Conservation (phyloP, 1,284 basidiomycete species). For the Cutaneotrichosporon curvatum region DNA sequence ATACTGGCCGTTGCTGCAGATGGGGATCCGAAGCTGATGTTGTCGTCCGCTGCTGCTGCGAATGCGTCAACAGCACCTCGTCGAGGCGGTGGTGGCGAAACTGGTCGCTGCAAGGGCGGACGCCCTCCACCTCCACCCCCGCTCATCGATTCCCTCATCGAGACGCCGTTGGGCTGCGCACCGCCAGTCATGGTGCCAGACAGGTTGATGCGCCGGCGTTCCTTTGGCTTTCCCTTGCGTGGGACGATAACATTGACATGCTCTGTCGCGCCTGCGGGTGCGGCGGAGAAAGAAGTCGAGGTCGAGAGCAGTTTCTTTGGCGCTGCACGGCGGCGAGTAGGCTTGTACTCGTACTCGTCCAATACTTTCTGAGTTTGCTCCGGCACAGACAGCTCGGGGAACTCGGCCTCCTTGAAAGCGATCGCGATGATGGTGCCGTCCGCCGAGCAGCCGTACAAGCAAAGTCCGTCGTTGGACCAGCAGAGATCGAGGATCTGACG, state of each 20-base stretch:
- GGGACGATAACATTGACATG: conserved; percentile 20
- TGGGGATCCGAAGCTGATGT: conserved; percentile 23
- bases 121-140: background rate
- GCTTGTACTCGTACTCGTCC: conserved; percentile 64
- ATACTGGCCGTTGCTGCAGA: conserved; percentile 26
- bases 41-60: conserved; percentile 30
- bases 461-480: conserved; percentile 89
- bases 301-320: conserved; percentile 9
- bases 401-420: conserved; percentile 67
- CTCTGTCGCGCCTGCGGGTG: conserved; percentile 7
- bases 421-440: conserved; percentile 90
- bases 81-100: background rate
- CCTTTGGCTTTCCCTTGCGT: conserved; percentile 17
- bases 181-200: conserved; percentile 11
- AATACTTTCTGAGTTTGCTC: conserved; percentile 69
- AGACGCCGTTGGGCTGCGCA: conserved; percentile 1
- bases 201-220: conserved; percentile 11
- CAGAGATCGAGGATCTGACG: conserved; percentile 90
- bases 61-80: conserved; percentile 22
- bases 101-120: background rate
- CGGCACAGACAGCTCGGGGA: conserved; percentile 72
- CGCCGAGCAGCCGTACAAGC: conserved; percentile 88
- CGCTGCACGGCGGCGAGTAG: conserved; percentile 13
- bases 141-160: background rate
- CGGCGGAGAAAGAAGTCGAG: conserved; percentile 20